A percentile compares a stretch with the other conserved stretches of the same genome.
phyloP scores from a whole-genome alignment of 305 asterid genomes.

The Striga hermonthica region DNA sequence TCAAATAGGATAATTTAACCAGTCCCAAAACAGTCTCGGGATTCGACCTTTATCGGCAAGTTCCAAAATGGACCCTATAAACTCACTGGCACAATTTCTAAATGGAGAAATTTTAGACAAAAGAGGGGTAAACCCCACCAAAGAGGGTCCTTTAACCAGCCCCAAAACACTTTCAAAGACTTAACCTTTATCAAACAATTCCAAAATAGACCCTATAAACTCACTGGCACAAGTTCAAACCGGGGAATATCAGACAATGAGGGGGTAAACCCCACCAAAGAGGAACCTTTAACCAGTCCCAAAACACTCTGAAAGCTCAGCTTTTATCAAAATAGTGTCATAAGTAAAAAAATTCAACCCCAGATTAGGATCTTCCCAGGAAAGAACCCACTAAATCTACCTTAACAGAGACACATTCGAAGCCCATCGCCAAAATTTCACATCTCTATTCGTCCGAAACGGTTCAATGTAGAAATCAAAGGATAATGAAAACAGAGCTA shows the following conservation, averaged over 20 bases:
- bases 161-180: too few relatives aligned
- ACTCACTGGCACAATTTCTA: too few relatives aligned
- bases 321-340: neutral
- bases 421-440: neutral
- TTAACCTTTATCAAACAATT: neutral
- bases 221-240: too few relatives aligned
- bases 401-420: too few relatives aligned
- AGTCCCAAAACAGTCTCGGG: too few relatives aligned
- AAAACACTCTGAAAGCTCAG: slow-evolving; percentile 5
- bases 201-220: too few relatives aligned
- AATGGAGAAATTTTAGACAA: too few relatives aligned
- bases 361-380: neutral
- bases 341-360: neutral
- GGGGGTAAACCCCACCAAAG: slow-evolving; percentile 7
- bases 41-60: too few relatives aligned
- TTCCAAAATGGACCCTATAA: too few relatives aligned
- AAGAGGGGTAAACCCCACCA: too few relatives aligned
- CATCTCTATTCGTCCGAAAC: neutral
- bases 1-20: too few relatives aligned
- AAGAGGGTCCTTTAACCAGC: too few relatives aligned
- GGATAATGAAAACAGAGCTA: neutral
- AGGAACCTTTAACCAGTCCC: slow-evolving; percentile 7
- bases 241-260: neutral
- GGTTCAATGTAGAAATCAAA: neutral
- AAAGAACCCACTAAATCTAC: neutral